Evolutionary conservation across 805 yeast genomes (phyloP).

Genomic region (Starmerella potacharoeniae): DNA sequence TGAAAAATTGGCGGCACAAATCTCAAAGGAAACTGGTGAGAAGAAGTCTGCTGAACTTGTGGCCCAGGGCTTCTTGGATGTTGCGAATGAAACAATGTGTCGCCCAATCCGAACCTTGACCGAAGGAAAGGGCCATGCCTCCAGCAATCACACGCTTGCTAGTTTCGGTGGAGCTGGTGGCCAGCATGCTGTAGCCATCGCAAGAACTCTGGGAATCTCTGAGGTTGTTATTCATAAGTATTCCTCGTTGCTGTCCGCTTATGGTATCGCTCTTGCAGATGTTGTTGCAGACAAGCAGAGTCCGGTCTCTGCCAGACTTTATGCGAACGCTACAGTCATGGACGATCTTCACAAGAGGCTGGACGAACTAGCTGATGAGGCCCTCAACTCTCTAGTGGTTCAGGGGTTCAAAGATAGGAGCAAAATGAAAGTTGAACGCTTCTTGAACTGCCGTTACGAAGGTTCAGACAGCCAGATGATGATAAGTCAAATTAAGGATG

Average conservation of each 20-base stretch:
- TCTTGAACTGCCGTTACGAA: constrained; percentile 64
- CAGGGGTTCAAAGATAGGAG: constrained; percentile 45
- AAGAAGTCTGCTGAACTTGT: constrained; percentile 50
- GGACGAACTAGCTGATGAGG: constrained; percentile 34
- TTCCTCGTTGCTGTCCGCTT: constrained; percentile 76
- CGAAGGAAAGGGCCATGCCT: constrained; percentile 68
- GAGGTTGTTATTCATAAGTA: constrained; percentile 66
- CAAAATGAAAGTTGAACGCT: constrained; percentile 44
- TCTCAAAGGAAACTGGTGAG: constrained; percentile 42
- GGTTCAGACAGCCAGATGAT: constrained; percentile 86
- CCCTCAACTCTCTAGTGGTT: constrained; percentile 31
- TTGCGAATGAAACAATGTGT: constrained; percentile 85
- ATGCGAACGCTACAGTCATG: constrained; percentile 23
- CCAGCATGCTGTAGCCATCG: constrained; percentile 73
- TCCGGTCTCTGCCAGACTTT: constrained; percentile 45
- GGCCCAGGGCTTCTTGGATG: constrained; percentile 69
- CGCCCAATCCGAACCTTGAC: constrained; percentile 76
- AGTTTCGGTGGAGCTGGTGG: constrained; percentile 94
- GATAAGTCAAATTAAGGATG: constrained; percentile 30
- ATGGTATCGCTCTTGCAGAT: constrained; percentile 80
- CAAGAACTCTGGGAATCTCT: constrained; percentile 54
- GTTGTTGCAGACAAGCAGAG: constrained; percentile 70
- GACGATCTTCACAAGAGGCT: constrained; percentile 37
- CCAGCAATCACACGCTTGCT: constrained; percentile 57
- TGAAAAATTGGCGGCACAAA: constrained; percentile 40